Conservation (phyloP, 1,284 basidiomycete genomes). For the Marasmius fiardii region DNA sequence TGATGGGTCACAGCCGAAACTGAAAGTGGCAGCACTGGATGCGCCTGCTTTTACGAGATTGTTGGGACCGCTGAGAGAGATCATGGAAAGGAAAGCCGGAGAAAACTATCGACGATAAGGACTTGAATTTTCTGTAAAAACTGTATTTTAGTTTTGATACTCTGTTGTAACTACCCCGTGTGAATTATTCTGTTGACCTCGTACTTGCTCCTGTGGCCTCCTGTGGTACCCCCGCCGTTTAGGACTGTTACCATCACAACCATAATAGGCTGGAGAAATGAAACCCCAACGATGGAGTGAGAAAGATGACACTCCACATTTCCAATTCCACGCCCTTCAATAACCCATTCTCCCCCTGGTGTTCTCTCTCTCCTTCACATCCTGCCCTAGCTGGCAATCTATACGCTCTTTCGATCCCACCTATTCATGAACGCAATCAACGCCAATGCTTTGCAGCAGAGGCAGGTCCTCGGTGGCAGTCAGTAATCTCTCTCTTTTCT, state of each 20-base stretch:
- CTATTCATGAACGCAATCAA: slow-evolving; percentile 11
- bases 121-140: neutral
- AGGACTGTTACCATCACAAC: no score
- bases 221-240: no score
- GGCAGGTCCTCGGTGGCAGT: slow-evolving; percentile 25
- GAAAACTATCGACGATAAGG: slow-evolving; percentile 30
- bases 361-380: neutral
- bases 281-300: no score
- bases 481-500: neutral
- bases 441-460: slow-evolving; percentile 20
- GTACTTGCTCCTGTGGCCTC: no score
- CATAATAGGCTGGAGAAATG: no score
- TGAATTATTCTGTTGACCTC: no score
- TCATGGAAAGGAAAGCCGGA: slow-evolving; percentile 83
- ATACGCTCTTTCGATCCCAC: slow-evolving; percentile 20
- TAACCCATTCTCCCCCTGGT: no score
- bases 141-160: neutral
- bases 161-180: no score
- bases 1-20: slow-evolving; percentile 51
- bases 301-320: no score
- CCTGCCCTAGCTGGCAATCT: slow-evolving; percentile 9
- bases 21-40: slow-evolving; percentile 92
- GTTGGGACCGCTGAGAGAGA: slow-evolving; percentile 85
- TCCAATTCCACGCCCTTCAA: no score
- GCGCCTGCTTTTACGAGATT: slow-evolving; percentile 93